Base-by-base conservation (phyloP, 179 eudicot species). In the Sideroxylon spinosum region DNA sequence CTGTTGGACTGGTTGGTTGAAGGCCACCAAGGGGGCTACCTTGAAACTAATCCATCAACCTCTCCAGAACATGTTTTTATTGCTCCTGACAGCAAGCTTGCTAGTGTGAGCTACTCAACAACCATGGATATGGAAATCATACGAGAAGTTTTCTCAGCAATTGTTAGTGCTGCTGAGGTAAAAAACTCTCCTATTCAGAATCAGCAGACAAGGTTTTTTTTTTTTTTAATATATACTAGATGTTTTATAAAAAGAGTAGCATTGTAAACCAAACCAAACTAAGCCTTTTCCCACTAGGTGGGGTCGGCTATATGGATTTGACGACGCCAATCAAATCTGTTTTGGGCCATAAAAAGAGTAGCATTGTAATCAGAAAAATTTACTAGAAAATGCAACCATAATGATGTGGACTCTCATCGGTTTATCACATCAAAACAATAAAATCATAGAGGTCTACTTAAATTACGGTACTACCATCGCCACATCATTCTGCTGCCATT, bases 41-140 rank as follows among this genome's bases (percentile, higher is more conserved):
- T 93, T 29, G 91, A 88, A 80, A 93, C 93, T 7, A 94, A 94
- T 84, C 97, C 97, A n/a, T 94, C 98, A 79, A 94, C 98, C 6
- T 94, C 98, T 32, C 98, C 98, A 0, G 98, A 95, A 80, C 98
- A 95, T 82, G 77, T 61, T 46, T 95, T 95, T 82, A 87, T 82
- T 71, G 89, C 97, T 73, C 97, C 97, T 9, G 91, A 87, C 85
- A 92, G 98, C n/a, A 85, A 91, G 80, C 86, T 86, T 17, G 97
- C 98, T 20, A 88, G 97, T 82, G 97, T 95, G 74, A 95, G 98
- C 85, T 89, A 93, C 81, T 93, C 97, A 56, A 82, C 98, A 46
- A 91, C 98, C 74, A 95, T 93, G 98, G 98, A 95, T 81, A 86
- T 95, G 70, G 83, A 93, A 23, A 93, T 95, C 73, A 90, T 91